Percentiles rank a stretch among this genome's conserved stretches.
Evolutionary conservation across 208 protist genomes (phyloP).

Genomic region (Tritrichomonas musculus): DNA sequence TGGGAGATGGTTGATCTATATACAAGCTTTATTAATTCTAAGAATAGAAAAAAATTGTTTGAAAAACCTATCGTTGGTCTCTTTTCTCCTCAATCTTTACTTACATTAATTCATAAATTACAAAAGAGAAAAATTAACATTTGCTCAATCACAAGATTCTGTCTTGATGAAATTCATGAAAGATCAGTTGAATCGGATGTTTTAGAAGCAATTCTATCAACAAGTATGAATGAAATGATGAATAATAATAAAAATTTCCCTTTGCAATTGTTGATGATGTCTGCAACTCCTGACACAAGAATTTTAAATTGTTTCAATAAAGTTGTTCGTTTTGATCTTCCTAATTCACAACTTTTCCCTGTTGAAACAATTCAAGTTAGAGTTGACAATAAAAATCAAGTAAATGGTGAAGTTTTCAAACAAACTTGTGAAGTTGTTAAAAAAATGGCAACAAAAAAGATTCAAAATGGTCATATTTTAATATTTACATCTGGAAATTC

Average conservation of each 20-base stretch:
- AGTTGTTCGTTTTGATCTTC: background rate
- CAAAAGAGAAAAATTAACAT: background rate
- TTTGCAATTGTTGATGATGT: background rate
- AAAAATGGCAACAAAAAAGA: background rate
- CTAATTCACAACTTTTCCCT: background rate
- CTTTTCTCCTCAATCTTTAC: background rate
- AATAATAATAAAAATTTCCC: background rate
- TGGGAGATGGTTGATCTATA: no score
- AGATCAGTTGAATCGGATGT: background rate
- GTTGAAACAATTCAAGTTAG: background rate
- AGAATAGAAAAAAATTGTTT: no score
- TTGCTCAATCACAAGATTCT: background rate
- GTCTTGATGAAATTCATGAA: slow-evolving; percentile 11
- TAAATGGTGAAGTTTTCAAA: background rate
- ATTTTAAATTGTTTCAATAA: no score
- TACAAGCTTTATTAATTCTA: background rate
- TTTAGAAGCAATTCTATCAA: background rate
- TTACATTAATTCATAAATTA: background rate
- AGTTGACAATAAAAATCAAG: background rate
- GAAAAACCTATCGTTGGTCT: background rate
- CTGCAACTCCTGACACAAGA: background rate
- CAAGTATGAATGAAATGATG: background rate
- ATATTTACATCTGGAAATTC: background rate
- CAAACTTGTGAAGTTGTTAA: background rate
- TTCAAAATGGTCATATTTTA: background rate